Base-by-base conservation (phyloP, 306 rosid genomes). In the Ormosia semicastrata region DNA sequence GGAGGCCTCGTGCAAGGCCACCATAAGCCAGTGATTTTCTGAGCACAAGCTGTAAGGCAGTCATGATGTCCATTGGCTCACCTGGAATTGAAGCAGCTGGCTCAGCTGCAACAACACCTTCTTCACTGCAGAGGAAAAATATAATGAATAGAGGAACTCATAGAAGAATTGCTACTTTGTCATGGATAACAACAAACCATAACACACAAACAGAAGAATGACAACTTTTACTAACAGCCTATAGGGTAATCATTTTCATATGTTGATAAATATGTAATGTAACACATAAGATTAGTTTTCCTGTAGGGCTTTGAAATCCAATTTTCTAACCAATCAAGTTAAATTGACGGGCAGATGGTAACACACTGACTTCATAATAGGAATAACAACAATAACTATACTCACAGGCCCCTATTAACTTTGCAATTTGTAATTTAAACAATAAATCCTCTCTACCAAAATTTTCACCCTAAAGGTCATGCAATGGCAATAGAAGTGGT, bases 11-110 rank as follows among this genome's bases (percentile, higher is more conserved):
- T 4, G 85, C 89, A 76, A 94, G 97, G 47, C 97, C 98, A 4
- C 97, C 92, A 74, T 94, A 92, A 66, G 97, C 98, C 15, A 89
- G 76, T 2, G 97, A 92, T 76, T 93, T 94, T 60, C 97, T 92
- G 43, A 94, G 91, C 73, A 92, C 97, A 52, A 91, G 93, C 78
- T 94, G 93, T 73, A 94, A 80, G 33, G 97, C 97, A 11, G 87
- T 87, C 89, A 76, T 71, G 71, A 87, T 83, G 60, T 87, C 87
- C 89, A 87, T 87, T 6, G 89, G 84, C 81, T 87, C 89, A 0
- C 89, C 84, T 3, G 84, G 81, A 36, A 79, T 29, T 40, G 75
- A 3, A 30, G 87, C 72, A 59, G 54, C 85, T 44, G 90, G 67
- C 86, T 87, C 88, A 8, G 66, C 75, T 5, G 70, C 71, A 74